Percentiles rank a stretch among this genome's conserved stretches.
These are phyloP conservation scores for Arachis stenosperma DNA, from an alignment of 306 rosid genomes.

Conservation along the genomic window DNA sequence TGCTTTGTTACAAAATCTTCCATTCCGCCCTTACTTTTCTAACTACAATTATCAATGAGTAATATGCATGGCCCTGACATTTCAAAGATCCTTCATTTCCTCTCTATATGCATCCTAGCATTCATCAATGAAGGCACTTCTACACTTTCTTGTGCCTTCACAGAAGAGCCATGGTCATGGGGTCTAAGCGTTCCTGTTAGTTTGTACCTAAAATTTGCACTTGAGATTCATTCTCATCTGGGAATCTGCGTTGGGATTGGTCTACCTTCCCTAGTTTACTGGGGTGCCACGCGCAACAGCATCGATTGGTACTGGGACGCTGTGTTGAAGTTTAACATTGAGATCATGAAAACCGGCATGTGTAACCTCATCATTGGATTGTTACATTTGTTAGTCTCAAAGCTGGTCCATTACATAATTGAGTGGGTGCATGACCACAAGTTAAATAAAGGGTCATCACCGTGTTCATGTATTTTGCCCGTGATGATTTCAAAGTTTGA, in stretches of 20 bases:
- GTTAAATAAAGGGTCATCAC: background rate
- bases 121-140: conserved; percentile 55
- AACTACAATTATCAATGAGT: background rate
- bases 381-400: conserved; percentile 35
- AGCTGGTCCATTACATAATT: conserved; percentile 32
- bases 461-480: background rate
- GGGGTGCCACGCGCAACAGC: conserved; percentile 46
- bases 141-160: conserved; percentile 36
- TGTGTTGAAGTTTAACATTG: conserved; percentile 38
- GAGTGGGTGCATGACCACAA: conserved; percentile 38
- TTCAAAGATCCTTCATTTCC: conserved; percentile 39
- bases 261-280: conserved; percentile 47
- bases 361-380: conserved; percentile 41
- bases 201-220: conserved; percentile 48
- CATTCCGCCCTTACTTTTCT: background rate
- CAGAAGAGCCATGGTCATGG: conserved; percentile 47
- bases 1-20: background rate
- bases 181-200: conserved; percentile 45
- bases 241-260: conserved; percentile 48
- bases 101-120: conserved; percentile 44
- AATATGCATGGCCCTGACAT: conserved; percentile 34
- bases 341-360: conserved; percentile 40
- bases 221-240: conserved; percentile 46
- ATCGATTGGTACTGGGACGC: conserved; percentile 44
- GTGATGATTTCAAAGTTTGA: conserved; percentile 29